These are phyloP conservation scores for Cicer pinnatifidum DNA, from an alignment of 306 rosid species.

Conservation along the genomic window DNA sequence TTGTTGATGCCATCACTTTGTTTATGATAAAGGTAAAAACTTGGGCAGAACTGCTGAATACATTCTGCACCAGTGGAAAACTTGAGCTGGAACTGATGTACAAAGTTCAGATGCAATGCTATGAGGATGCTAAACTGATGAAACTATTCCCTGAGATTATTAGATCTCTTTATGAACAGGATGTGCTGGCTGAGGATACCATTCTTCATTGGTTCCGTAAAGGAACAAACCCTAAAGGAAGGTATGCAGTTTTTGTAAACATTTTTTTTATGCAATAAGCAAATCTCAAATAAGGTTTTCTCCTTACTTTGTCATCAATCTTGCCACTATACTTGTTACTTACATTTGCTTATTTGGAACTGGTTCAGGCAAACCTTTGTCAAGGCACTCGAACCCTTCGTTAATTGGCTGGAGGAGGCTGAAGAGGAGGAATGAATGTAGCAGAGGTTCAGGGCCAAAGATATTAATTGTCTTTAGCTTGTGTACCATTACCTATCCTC, in stretches of 20 bases:
- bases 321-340: not conserved
- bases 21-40: constrained; percentile 75
- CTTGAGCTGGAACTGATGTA: constrained; percentile 97
- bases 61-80: constrained; percentile 90
- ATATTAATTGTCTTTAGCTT: constrained; percentile 10
- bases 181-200: constrained; percentile 97
- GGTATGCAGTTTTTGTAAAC: constrained; percentile 54
- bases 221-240: constrained; percentile 95
- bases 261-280: not conserved
- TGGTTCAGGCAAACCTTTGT: constrained; percentile 89
- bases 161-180: constrained; percentile 91
- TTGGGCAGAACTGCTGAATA: constrained; percentile 86
- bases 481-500: constrained; percentile 9
- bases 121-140: constrained; percentile 99
- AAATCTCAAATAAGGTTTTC: not conserved
- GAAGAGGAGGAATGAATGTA: constrained; percentile 85
- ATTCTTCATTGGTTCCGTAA: constrained; percentile 91
- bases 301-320: not conserved
- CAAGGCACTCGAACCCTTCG: constrained; percentile 93
- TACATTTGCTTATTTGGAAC: constrained; percentile 35
- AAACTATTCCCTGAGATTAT: constrained; percentile 90
- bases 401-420: constrained; percentile 99
- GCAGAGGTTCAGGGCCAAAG: constrained; percentile 35
- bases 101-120: constrained; percentile 99
- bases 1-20: constrained; percentile 3